Evolutionary conservation across 257 asterid species (phyloP).

Genomic region (Agastache rugosa): DNA sequence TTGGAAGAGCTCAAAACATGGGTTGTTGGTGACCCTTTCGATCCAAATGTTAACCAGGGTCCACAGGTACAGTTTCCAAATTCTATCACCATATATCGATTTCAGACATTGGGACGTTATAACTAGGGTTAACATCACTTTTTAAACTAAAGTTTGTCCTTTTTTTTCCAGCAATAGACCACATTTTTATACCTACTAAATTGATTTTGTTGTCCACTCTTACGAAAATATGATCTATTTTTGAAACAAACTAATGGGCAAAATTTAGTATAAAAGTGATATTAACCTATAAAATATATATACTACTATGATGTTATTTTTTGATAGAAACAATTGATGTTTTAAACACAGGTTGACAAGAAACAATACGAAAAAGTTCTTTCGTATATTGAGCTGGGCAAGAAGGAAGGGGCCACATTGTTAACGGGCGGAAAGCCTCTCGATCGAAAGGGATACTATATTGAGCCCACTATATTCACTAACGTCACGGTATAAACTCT

Average conservation of each 20-base stretch:
- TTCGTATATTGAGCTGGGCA: slow-evolving; percentile 63
- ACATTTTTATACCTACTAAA: too few species aligned
- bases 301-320: too few species aligned
- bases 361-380: slow-evolving; percentile 62
- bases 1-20: slow-evolving; percentile 56
- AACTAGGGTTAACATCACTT: too few species aligned
- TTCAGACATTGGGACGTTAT: too few species aligned
- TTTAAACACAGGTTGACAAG: slow-evolving; percentile 54
- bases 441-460: slow-evolving; percentile 62
- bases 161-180: too few species aligned
- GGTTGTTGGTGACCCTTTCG: slow-evolving; percentile 86
- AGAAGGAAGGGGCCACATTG: slow-evolving; percentile 68
- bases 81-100: background rate
- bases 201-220: too few species aligned
- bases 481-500: slow-evolving; percentile 55
- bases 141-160: too few species aligned
- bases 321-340: too few species aligned
- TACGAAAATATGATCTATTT: too few species aligned
- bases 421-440: slow-evolving; percentile 66
- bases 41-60: slow-evolving; percentile 67
- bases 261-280: too few species aligned
- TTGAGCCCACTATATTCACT: slow-evolving; percentile 73
- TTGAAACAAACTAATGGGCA: too few species aligned
- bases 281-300: too few species aligned
- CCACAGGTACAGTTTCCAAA: slow-evolving; percentile 57